Conservation (phyloP, 495 filamentous ascomycete species). For the Penicillium paradoxum region DNA sequence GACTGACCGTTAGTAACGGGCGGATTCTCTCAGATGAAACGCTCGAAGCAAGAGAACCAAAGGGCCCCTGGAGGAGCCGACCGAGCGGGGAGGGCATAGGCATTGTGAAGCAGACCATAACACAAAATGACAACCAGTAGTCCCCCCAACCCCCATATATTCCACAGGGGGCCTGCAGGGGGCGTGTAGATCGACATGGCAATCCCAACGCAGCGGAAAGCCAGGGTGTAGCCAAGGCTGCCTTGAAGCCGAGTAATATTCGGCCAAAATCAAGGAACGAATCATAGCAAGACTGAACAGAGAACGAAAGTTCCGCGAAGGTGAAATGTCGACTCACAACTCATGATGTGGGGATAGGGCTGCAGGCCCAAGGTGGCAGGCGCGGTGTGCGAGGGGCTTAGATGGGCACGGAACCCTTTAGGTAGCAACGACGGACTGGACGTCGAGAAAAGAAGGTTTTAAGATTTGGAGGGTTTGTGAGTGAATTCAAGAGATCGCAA, state of each 20-base stretch:
- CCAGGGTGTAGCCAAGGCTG: conserved; percentile 6
- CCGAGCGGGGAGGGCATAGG: conserved; percentile 5
- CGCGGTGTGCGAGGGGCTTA: conserved; percentile 10
- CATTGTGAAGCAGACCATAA: conserved; percentile 1
- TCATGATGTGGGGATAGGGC: conserved; percentile 27
- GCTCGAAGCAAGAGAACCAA: background rate
- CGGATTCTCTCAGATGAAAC: background rate
- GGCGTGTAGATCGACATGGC: conserved; percentile 4
- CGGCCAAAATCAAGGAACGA: background rate
- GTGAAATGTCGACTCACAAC: conserved; percentile 26
- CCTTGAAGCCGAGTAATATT: conserved; percentile 2
- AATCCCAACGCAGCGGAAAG: background rate
- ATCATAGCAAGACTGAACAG: background rate
- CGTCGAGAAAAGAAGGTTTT: conserved; percentile 11
- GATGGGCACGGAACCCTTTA: conserved; percentile 12
- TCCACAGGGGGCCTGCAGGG: background rate
- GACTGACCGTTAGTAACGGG: conserved; percentile 28
- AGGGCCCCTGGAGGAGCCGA: conserved; percentile 12
- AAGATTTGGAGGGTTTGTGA: background rate
- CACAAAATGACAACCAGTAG: conserved; percentile 1
- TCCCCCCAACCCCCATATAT: background rate
- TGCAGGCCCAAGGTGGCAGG: conserved; percentile 10
- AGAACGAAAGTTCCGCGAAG: background rate
- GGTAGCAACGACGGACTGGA: conserved; percentile 9
- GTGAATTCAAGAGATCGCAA: background rate